Evolutionary conservation across 495 filamentous ascomycete species (phyloP).

Genomic region (Penicillium odoratum): DNA sequence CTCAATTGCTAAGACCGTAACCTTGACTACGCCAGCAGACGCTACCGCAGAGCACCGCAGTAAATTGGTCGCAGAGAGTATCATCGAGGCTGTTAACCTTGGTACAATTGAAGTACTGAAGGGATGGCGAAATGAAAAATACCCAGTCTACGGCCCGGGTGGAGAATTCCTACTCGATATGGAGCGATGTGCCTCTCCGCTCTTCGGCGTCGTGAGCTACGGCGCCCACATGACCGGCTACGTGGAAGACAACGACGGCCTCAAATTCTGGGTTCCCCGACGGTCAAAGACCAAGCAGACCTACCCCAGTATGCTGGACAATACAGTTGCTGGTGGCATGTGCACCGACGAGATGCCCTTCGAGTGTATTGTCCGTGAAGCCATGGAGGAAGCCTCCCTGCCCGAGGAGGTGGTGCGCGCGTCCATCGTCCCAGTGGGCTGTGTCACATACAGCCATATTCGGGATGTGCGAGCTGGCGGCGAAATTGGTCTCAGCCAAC

Average conservation of each 20-base stretch:
- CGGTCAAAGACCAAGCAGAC: constrained; percentile 76
- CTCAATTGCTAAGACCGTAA: constrained; percentile 46
- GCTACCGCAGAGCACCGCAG: constrained; percentile 59
- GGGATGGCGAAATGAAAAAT: constrained; percentile 88
- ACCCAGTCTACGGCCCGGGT: constrained; percentile 72
- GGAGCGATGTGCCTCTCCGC: constrained; percentile 72
- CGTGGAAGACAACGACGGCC: constrained; percentile 55
- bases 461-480: constrained; percentile 77
- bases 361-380: constrained; percentile 82
- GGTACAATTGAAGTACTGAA: constrained; percentile 68
- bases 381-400: constrained; percentile 86
- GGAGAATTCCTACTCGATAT: constrained; percentile 68
- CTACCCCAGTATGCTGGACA: constrained; percentile 86
- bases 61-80: constrained; percentile 55
- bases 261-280: constrained; percentile 83
- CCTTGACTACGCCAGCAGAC: constrained; percentile 36
- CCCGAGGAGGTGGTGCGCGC: constrained; percentile 66
- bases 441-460: constrained; percentile 82
- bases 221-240: constrained; percentile 89
- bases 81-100: constrained; percentile 61
- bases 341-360: constrained; percentile 72
- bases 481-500: constrained; percentile 83
- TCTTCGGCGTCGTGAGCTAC: constrained; percentile 88
- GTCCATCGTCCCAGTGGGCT: constrained; percentile 58
- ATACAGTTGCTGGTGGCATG: constrained; percentile 90